Conservation (phyloP, 352 stramenopile species). For the Aphanomyces invadans region DNA sequence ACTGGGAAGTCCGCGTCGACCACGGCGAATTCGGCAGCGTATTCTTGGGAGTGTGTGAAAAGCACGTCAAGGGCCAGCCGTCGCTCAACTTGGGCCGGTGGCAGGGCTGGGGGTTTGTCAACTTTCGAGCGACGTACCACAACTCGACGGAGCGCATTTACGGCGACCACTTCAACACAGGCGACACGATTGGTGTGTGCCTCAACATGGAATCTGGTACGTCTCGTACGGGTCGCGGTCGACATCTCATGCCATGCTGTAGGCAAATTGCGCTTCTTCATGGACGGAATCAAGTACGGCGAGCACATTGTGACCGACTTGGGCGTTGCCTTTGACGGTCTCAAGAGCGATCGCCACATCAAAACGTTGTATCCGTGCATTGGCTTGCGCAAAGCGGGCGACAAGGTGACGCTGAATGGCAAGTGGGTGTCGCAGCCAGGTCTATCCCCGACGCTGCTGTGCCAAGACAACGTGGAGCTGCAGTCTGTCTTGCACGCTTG, state of each 20-base stretch:
- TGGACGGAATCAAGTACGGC: slow-evolving; percentile 98
- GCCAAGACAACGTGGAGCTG: slow-evolving; percentile 85
- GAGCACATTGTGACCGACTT: slow-evolving; percentile 98
- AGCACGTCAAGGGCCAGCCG: slow-evolving; percentile 28
- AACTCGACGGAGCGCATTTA: slow-evolving; percentile 88
- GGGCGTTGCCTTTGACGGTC: slow-evolving; percentile 94
- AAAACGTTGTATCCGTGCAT: slow-evolving; percentile 95
- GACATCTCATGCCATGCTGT: no score
- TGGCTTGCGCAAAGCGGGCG: slow-evolving; percentile 90
- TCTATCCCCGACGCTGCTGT: slow-evolving; percentile 53
- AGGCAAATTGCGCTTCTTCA: slow-evolving; percentile 97
- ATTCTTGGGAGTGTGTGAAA: slow-evolving; percentile 95
- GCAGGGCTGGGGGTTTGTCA: slow-evolving; percentile 95
- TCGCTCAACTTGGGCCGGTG: slow-evolving; percentile 62
- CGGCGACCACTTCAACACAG: slow-evolving; percentile 85
- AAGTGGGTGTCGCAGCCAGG: slow-evolving; percentile 91
- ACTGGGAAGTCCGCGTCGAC: slow-evolving; percentile 97
- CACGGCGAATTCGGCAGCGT: slow-evolving; percentile 96
- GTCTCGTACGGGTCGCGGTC: not conserved
- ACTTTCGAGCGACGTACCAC: slow-evolving; percentile 93
- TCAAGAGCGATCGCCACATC: slow-evolving; percentile 67
- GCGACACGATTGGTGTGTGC: slow-evolving; percentile 98
- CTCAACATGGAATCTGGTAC: slow-evolving; percentile 93
- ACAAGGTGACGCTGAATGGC: slow-evolving; percentile 92
- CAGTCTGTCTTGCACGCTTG: slow-evolving; percentile 84